Percentiles rank a stretch among this genome's conserved stretches.
These are phyloP conservation scores for Fusarium ramigenum DNA, from an alignment of 2,329 filamentous ascomycete genomes.

Conservation along the genomic window DNA sequence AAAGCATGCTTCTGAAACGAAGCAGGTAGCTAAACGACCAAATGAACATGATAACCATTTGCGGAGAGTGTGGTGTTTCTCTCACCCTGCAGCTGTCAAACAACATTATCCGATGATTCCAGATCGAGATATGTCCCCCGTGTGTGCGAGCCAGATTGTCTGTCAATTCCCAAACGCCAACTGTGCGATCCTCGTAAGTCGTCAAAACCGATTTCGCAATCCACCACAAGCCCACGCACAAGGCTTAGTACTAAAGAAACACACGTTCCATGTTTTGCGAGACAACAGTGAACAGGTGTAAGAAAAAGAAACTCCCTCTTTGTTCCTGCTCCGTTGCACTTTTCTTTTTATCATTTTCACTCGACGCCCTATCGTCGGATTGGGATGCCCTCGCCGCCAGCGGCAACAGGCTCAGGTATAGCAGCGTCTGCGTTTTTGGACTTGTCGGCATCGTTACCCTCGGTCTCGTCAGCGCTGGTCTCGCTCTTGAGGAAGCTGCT, in stretches of 20 bases:
- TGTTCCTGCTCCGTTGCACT: background rate
- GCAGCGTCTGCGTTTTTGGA: constrained; percentile 50
- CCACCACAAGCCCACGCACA: constrained; percentile 27
- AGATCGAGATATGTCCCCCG: constrained; percentile 36
- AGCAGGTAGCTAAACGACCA: constrained; percentile 37
- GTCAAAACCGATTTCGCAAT: constrained; percentile 39
- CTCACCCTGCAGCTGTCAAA: constrained; percentile 27
- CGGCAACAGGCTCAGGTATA: constrained; percentile 31
- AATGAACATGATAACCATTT: constrained; percentile 36
- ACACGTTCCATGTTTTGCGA: constrained; percentile 16
- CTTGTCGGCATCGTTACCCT: constrained; percentile 47
- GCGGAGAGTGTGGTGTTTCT: constrained; percentile 18
- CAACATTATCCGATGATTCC: constrained; percentile 35
- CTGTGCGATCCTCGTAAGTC: constrained; percentile 44
- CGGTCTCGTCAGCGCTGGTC: constrained; percentile 71
- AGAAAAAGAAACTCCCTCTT: background rate
- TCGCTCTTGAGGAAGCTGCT: constrained; percentile 86
- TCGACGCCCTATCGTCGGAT: constrained; percentile 63
- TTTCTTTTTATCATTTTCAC: constrained; percentile 4
- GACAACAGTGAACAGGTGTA: background rate
- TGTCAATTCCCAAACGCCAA: constrained; percentile 45
- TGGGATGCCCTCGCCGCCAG: constrained; percentile 61
- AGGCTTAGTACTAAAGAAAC: constrained; percentile 26
- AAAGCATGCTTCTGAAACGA: constrained; percentile 28
- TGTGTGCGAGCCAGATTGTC: constrained; percentile 41